Percentiles rank a stretch among this genome's conserved stretches.
These are phyloP conservation scores for Yarrowia osloensis DNA, from an alignment of 805 yeast genomes.

Conservation along the genomic window DNA sequence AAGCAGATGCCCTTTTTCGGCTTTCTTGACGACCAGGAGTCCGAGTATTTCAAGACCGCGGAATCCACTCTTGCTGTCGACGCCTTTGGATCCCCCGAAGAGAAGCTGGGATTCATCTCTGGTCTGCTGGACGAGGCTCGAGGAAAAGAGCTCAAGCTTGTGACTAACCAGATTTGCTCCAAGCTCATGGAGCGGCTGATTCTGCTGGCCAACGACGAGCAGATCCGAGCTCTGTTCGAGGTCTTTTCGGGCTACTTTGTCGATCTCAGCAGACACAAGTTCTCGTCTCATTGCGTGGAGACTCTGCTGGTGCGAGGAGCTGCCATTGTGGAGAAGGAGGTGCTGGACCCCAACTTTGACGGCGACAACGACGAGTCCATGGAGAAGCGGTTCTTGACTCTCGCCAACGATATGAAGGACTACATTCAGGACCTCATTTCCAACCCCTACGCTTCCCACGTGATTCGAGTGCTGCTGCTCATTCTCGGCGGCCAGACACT, in stretches of 20 bases:
- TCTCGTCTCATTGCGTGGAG: constrained; percentile 91
- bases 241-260: constrained; percentile 73
- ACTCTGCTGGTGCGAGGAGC: constrained; percentile 77
- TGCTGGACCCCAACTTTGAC: constrained; percentile 47
- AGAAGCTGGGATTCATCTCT: constrained; percentile 66
- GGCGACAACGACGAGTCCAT: constrained; percentile 49
- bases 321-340: constrained; percentile 70
- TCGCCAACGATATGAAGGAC: constrained; percentile 68
- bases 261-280: constrained; percentile 81
- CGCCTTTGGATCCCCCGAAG: constrained; percentile 74
- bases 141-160: constrained; percentile 89
- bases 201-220: constrained; percentile 62
- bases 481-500: constrained; percentile 75
- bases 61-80: constrained; percentile 81
- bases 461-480: constrained; percentile 68
- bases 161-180: constrained; percentile 92
- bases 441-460: constrained; percentile 89
- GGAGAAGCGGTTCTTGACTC: constrained; percentile 64
- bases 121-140: constrained; percentile 82
- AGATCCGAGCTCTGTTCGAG: constrained; percentile 63
- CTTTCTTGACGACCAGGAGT: constrained; percentile 75
- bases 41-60: constrained; percentile 90
- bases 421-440: constrained; percentile 58
- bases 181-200: constrained; percentile 86
- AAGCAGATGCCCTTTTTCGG: constrained; percentile 63